Evolutionary conservation across 2,329 filamentous ascomycete genomes (phyloP).

Genomic region (Aureobasidium sp.): DNA sequence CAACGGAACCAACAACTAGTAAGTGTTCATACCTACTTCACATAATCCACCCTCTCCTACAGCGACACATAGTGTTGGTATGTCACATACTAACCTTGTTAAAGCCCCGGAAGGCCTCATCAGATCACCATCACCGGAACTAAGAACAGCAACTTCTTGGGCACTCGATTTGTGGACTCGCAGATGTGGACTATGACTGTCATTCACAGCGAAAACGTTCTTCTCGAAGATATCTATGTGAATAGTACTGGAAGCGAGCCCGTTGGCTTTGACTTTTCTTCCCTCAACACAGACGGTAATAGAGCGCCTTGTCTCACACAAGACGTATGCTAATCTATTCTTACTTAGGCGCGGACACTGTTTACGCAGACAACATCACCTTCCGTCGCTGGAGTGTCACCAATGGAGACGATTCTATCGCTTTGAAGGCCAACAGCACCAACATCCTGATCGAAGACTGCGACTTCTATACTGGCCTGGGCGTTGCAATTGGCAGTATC

Average conservation of each 20-base stretch:
- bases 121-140: constrained; percentile 46
- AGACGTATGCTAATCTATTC: no score
- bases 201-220: constrained; percentile 41
- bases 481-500: constrained; percentile 52
- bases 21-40: background rate
- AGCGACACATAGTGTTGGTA: no score
- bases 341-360: constrained; percentile 41
- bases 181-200: constrained; percentile 55
- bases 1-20: constrained; percentile 38
- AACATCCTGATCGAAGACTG: constrained; percentile 47
- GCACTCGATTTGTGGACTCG: constrained; percentile 47
- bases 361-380: constrained; percentile 46
- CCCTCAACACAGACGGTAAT: constrained; percentile 35
- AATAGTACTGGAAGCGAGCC: constrained; percentile 39
- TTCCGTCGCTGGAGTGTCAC: constrained; percentile 45
- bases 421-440: constrained; percentile 50
- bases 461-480: constrained; percentile 44
- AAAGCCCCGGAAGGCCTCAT: constrained; percentile 41
- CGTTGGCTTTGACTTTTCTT: constrained; percentile 18
- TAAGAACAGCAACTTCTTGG: constrained; percentile 42
- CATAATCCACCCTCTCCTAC: no score
- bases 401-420: constrained; percentile 50
- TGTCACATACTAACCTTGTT: background rate
- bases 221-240: constrained; percentile 46
- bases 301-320: no score